Base-by-base conservation (phyloP, 1,284 basidiomycete genomes). In the Leccinum subrobustum region DNA sequence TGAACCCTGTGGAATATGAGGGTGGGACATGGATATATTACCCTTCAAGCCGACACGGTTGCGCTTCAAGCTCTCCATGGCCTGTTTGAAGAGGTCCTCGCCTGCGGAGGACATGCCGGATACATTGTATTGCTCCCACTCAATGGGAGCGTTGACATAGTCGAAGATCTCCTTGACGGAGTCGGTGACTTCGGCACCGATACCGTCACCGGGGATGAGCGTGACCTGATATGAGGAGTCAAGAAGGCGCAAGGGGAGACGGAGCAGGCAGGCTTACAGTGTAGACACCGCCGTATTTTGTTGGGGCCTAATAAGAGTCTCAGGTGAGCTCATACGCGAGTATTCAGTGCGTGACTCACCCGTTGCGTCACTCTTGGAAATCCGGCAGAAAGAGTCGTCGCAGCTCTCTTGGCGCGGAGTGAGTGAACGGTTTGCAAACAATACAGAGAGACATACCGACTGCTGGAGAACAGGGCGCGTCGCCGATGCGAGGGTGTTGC, bases 121-220 rank as follows among this genome's bases (percentile, higher is more conserved):
- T 65, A 99, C 95, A 75, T 98, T 87, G 81, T 96, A 98, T 78
- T 98, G 94, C 77, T 98, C 96, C 93, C 96, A 99, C 78, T 98
- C 94, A 79, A 99, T 96, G 76, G 97, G 97, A 37, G 95, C 97
- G 76, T 99, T 99, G 76, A 95, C 87, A 66, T 93, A 86, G 75
- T 97, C 93, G 71, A 99, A 99, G 76, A 99, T 95, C 80, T 98
- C 95, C 83, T 99, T 98, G 70, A 99, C 96, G 18, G 95, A 96
- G 78, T 96, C 93, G 65, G 96, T 95, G 75, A 99, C 95, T 81
- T 99, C 97, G 73, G 87, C 86, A 69, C 97, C 97, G 74, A 99
- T 91, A 84, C 96, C 96, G 74, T 98, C 96, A 71, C 96, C 96
- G 53, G 95, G 95, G 66, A 97, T 95, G 70, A 96, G 87, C 60